Base-by-base conservation (phyloP, 129 eudicot genomes). In the Erigeron canadensis region DNA sequence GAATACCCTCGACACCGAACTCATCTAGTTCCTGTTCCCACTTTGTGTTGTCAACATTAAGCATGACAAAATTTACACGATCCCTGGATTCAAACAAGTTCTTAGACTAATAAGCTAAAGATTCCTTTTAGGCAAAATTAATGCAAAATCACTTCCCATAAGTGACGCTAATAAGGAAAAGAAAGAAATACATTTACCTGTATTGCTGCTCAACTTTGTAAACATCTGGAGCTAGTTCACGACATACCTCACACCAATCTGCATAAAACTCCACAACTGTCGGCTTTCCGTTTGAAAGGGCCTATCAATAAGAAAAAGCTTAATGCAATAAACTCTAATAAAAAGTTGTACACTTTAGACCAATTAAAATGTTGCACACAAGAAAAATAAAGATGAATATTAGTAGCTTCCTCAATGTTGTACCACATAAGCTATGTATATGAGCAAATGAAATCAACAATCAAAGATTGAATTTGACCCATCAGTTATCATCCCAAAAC, bases 11-110 rank as follows among this genome's bases (percentile, higher is more conserved):
- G 2, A 95, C 99, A 3, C 99, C 99, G 75, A 90, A 95, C 70
- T 95, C 97, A 38, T 95, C 99, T 47, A 95, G 91, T 79, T 95
- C 99, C 83, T 95, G 99, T 76, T 95, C 99, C 99, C 99, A 95
- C 64, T 90, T 95, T 8, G 99, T 95, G 86, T 95, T 95, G 80
- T 95, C 99, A 39, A 95, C 99, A 72, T 95, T 95, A 63, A 95
- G 86, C 97, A 95, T 88, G 28, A 95, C 97, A 77, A 90, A 95
- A 67, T 95, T 95, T 71, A 95, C 99, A 11, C 87, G 84, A 54
- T 86, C 96, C 89, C 99, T 95, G 78, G 54, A 77, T 67, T 10
- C 0, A 28, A 4, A 60, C 11, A 4, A 19, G 13, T 69, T 21
- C 23, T 39, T 61, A 46, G 15, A 41, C 50, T 23, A 57, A 54